Percentiles rank a stretch among this genome's conserved stretches.
Conservation (phyloP, 192 early-diverging fungal genomes). For the Pilobolus umbonatus region DNA sequence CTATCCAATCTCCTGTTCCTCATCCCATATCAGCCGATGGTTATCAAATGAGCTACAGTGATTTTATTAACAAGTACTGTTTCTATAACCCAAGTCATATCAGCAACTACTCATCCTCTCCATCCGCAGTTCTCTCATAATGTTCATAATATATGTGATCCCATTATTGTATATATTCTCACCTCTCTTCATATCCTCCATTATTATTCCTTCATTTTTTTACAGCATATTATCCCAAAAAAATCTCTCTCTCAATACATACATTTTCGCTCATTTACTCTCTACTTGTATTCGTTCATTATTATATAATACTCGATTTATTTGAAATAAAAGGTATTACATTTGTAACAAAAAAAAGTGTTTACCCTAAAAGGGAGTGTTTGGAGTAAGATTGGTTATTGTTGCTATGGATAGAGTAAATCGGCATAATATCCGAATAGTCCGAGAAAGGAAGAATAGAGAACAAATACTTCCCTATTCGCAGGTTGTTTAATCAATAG, state of each 20-base stretch:
- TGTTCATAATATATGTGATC: background rate
- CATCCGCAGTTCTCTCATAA: constrained; percentile 10
- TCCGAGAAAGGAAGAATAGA: no score
- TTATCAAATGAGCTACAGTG: constrained; percentile 19
- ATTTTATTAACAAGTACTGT: constrained; percentile 52
- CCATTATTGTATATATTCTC: background rate
- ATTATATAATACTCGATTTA: no score
- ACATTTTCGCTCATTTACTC: background rate
- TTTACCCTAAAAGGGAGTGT: no score
- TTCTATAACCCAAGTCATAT: constrained; percentile 36
- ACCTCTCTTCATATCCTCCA: background rate
- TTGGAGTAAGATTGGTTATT: no score
- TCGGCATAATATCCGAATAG: no score
- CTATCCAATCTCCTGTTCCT: background rate
- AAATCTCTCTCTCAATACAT: constrained; percentile 2
- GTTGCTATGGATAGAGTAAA: no score
- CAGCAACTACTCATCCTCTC: constrained; percentile 1
- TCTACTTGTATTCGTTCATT: background rate
- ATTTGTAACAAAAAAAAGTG: no score
- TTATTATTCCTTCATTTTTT: no score
- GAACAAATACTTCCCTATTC: no score
- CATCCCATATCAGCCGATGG: background rate
- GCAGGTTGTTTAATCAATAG: no score
- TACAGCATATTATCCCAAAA: no score
- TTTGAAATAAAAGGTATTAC: no score